These are phyloP conservation scores for Globisporangium rhizosaccharum DNA, from an alignment of 352 stramenopile genomes.

Conservation along the genomic window DNA sequence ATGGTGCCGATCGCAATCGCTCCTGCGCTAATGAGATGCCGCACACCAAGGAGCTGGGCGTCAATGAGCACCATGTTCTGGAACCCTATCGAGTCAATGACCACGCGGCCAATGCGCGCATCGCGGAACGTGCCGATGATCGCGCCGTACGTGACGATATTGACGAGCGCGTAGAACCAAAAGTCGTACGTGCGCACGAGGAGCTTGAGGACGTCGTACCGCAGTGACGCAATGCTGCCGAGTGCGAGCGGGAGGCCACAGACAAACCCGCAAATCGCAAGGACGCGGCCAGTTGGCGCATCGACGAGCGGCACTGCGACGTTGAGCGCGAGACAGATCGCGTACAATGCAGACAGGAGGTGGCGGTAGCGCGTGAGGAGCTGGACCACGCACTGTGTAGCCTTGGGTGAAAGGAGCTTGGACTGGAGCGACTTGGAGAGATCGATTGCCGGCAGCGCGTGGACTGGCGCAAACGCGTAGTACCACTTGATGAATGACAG, in stretches of 20 bases:
- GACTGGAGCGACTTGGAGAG: slow-evolving; percentile 27
- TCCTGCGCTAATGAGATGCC: slow-evolving; percentile 8
- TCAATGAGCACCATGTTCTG: slow-evolving; percentile 30
- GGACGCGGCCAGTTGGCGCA: slow-evolving; percentile 4
- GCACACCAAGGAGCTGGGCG: slow-evolving; percentile 22
- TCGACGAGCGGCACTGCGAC: slow-evolving; percentile 15
- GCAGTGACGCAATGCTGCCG: slow-evolving; percentile 18
- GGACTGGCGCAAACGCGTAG: slow-evolving; percentile 22
- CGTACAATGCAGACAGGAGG: slow-evolving; percentile 5
- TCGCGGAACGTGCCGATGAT: slow-evolving; percentile 17
- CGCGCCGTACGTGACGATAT: slow-evolving; percentile 8
- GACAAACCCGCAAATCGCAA: slow-evolving; percentile 8
- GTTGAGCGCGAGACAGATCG: slow-evolving; percentile 16
- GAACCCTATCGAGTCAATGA: slow-evolving; percentile 28
- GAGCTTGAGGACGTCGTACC: slow-evolving; percentile 28
- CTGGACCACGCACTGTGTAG: slow-evolving; percentile 11
- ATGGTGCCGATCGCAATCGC: slow-evolving; percentile 11
- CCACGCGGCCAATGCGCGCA: slow-evolving; percentile 12
- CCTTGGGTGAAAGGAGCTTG: slow-evolving; percentile 8
- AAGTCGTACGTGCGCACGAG: slow-evolving; percentile 30
- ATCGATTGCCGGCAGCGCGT: slow-evolving; percentile 17
- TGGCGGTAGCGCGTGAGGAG: slow-evolving; percentile 18
- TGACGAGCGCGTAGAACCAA: slow-evolving; percentile 28
- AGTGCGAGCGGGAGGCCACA: slow-evolving; percentile 18
- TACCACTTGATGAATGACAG: not conserved